Base-by-base conservation (phyloP, 169 alveolate species). In the Plasmodium vivax region DNA sequence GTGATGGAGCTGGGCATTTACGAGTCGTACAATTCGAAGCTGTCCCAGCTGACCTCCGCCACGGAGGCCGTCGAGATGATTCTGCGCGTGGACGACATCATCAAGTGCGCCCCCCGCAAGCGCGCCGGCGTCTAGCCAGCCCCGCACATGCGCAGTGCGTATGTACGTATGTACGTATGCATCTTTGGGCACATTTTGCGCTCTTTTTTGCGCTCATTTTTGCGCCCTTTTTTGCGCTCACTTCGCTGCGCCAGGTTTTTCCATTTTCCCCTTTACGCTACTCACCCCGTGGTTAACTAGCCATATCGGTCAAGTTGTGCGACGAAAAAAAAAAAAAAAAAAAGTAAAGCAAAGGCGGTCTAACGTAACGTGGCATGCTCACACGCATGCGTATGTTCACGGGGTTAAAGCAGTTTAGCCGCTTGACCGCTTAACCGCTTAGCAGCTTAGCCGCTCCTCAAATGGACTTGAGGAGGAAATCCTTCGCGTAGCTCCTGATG, bases 51-150 rank as follows among this genome's bases (percentile, higher is more conserved):
- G 3, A 96, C 99, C 82, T 97, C 99, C 38, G 99, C 99, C 14
- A 97, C 99, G 38, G 99, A 99, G 97, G 99, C 99, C 1, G 99
- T 99, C 16, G 99, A 99, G 96, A 96, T 99, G 97, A 99, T 99
- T 81, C 96, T 99, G 77, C 98, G 99, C 91, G 99, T 99, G 23
- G 99, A 99, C 91, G 99, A 98, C 96, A 99, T 99, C 94, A 99
- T 99, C 83, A 99, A 98, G 87, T 98, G 99, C 93, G 99, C 99
- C 5, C 99, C 99, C 36, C 98, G 99, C 82, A 98, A 98, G 96
- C 97, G 99, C 32, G 38, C 62, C 12, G 93, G 93, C 12, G 82
- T 92, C 7, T 92, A 73, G 34, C 14, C 34, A 0, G 12, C 12
- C 81, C 51, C 19, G 9, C 62, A 36, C 16, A 8, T 23, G n/a